Evolutionary conservation across 2,329 filamentous ascomycete species (phyloP).

Genomic region (Sporothrix mexicana): DNA sequence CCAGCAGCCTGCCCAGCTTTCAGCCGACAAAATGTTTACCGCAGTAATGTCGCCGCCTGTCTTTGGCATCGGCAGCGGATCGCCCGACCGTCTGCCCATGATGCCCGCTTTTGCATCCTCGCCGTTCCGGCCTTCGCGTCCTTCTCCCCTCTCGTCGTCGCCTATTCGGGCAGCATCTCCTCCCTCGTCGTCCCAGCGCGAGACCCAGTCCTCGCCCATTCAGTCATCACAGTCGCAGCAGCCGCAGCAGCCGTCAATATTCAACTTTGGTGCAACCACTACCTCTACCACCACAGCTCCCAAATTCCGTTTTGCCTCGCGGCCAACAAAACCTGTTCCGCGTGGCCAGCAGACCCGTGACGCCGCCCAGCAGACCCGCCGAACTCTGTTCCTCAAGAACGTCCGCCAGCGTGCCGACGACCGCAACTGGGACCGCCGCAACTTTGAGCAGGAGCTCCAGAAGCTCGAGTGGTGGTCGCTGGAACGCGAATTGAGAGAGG

Average conservation of each 20-base stretch:
- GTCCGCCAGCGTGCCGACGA: slow-evolving; percentile 67
- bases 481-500: slow-evolving; percentile 47
- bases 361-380: slow-evolving; percentile 66
- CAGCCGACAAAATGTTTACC: slow-evolving; percentile 35
- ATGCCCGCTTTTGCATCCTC: slow-evolving; percentile 47
- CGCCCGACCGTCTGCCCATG: slow-evolving; percentile 49
- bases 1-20: slow-evolving; percentile 5
- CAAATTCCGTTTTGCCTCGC: slow-evolving; percentile 58
- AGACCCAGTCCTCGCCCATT: slow-evolving; percentile 54
- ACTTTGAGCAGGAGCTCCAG: slow-evolving; percentile 63
- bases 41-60: slow-evolving; percentile 31
- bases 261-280: neutral
- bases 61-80: slow-evolving; percentile 41
- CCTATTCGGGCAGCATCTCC: slow-evolving; percentile 60
- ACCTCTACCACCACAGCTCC: neutral
- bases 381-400: slow-evolving; percentile 72
- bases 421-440: slow-evolving; percentile 63
- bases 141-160: slow-evolving; percentile 66
- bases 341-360: slow-evolving; percentile 62
- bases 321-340: slow-evolving; percentile 67
- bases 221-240: slow-evolving; percentile 34
- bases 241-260: neutral
- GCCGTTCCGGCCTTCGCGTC: slow-evolving; percentile 52
- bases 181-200: slow-evolving; percentile 40
- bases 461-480: slow-evolving; percentile 52